Evolutionary conservation across 2,329 filamentous ascomycete genomes (phyloP).

Genomic region (Pseudocercospora fijiensis): DNA sequence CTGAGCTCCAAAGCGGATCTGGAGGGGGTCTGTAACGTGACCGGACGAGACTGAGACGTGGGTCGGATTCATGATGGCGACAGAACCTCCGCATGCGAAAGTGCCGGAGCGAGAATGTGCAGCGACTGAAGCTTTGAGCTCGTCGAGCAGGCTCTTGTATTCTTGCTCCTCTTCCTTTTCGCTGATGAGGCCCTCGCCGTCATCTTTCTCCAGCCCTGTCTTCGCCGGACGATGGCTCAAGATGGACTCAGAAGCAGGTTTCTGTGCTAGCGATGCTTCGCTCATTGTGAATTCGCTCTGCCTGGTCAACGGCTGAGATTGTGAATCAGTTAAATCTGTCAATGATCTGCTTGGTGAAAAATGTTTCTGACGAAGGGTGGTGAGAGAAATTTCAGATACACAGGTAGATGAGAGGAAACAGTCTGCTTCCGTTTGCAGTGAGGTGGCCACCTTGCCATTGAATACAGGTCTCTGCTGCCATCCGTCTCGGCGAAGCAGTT

Average conservation of each 20-base stretch:
- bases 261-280: neutral
- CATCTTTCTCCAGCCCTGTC: neutral
- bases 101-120: conserved; percentile 10
- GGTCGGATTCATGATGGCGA: neutral
- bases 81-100: conserved; percentile 11
- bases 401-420: neutral
- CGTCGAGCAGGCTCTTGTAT: neutral
- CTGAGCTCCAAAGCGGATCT: conserved; percentile 11
- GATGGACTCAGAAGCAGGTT: neutral
- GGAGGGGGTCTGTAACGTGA: neutral
- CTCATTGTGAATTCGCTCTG: neutral
- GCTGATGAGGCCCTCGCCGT: neutral
- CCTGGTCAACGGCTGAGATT: neutral
- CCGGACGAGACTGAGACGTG: neutral
- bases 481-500: neutral
- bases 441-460: neutral
- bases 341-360: neutral
- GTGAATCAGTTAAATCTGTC: neutral
- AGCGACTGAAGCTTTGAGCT: conserved; percentile 8
- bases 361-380: neutral
- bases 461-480: neutral
- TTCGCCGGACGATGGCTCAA: neutral
- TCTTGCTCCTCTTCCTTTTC: neutral
- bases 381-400: neutral
- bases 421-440: neutral